These are phyloP conservation scores for Neofusicoccum laricinum DNA, from an alignment of 2,329 filamentous ascomycete species.

Conservation along the genomic window DNA sequence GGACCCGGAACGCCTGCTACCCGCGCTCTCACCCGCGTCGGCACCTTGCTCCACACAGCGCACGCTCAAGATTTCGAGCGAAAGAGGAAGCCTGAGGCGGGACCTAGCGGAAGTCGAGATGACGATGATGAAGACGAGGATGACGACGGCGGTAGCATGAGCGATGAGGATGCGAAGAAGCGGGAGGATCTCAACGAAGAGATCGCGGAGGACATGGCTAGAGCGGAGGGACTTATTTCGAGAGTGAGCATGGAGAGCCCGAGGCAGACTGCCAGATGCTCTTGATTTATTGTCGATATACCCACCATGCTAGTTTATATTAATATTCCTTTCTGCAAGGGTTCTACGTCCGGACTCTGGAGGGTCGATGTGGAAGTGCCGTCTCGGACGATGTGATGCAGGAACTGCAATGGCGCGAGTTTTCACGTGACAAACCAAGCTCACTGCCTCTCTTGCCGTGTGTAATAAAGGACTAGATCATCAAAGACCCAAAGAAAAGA, in stretches of 20 bases:
- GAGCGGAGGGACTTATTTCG: conserved; percentile 8
- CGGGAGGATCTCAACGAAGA: conserved; percentile 3
- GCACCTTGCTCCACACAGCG: conserved; percentile 73
- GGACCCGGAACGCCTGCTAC: conserved; percentile 32
- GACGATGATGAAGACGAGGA: conserved; percentile 28
- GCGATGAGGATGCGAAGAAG: conserved; percentile 30
- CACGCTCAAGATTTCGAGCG: conserved; percentile 93
- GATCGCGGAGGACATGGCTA: not conserved
- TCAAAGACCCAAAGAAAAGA: no score
- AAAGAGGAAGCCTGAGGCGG: conserved; percentile 55
- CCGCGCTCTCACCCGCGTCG: conserved; percentile 51
- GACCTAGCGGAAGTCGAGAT: conserved; percentile 24
- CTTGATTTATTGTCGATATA: not conserved
- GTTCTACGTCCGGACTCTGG: no score
- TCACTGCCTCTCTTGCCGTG: no score
- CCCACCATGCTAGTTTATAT: not conserved
- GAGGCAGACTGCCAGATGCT: not conserved
- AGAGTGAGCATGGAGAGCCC: conserved; percentile 2
- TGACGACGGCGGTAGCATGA: conserved; percentile 33
- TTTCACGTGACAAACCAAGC: no score
- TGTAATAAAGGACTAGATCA: no score
- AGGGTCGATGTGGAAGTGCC: no score
- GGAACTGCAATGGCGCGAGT: no score
- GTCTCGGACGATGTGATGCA: no score
- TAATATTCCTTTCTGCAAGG: no score